Percentiles rank a stretch among this genome's conserved stretches.
Evolutionary conservation across 2,329 filamentous ascomycete species (phyloP).

Genomic region (Botrytis tulipae): DNA sequence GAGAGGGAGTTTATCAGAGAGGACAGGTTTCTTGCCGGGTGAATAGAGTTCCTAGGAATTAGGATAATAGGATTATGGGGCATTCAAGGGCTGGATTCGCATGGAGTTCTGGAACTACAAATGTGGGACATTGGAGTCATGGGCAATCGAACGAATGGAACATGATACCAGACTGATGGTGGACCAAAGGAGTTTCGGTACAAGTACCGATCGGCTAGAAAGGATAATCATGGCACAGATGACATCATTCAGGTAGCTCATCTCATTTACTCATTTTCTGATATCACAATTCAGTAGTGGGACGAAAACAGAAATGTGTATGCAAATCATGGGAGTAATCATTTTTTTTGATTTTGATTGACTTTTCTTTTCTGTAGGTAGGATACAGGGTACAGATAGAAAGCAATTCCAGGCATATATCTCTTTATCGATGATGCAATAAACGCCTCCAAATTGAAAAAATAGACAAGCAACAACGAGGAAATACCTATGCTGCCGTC

Average conservation of each 20-base stretch:
- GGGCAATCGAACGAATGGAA: slow-evolving; percentile 2
- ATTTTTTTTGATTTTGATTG: not conserved
- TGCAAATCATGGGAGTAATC: not conserved
- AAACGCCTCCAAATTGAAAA: not conserved
- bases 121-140: slow-evolving; percentile 3
- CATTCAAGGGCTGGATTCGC: slow-evolving; percentile 7
- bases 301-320: not conserved
- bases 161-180: not conserved
- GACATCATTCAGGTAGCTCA: not conserved
- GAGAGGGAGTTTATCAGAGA: not conserved
- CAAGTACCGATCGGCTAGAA: not conserved
- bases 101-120: slow-evolving; percentile 12
- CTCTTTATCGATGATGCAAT: slow-evolving; percentile 7
- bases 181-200: not conserved
- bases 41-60: not conserved
- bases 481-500: not conserved
- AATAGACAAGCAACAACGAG: not conserved
- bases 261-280: not conserved
- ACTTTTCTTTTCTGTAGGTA: not conserved
- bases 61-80: not conserved
- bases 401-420: slow-evolving; percentile 1
- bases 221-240: not conserved
- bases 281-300: not conserved
- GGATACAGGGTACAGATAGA: slow-evolving; percentile 6
- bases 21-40: not conserved